These are phyloP conservation scores for Starmera stellimalicola DNA, from an alignment of 1,139 yeast genomes.

Conservation along the genomic window DNA sequence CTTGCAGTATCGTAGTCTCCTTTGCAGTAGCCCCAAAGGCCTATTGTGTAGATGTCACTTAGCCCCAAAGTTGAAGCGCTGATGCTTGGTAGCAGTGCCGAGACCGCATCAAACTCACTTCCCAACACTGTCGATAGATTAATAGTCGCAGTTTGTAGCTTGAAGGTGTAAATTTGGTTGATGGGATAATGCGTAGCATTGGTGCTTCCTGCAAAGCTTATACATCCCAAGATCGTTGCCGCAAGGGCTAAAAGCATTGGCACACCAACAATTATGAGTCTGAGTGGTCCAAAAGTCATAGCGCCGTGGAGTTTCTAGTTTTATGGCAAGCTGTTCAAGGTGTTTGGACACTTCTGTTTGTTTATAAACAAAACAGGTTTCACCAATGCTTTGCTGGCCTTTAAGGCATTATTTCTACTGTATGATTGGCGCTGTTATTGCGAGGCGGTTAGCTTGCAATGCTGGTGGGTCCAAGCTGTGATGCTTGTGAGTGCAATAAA, in stretches of 20 bases:
- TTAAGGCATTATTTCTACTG: too few relatives aligned
- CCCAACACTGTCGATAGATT: background rate
- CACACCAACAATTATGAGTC: background rate
- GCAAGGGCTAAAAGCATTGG: background rate
- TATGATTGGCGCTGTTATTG: too few relatives aligned
- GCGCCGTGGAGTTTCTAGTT: background rate
- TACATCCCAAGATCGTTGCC: background rate
- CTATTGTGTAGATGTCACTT: constrained; percentile 53
- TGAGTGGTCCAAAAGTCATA: background rate
- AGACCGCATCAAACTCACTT: background rate
- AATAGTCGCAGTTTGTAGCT: background rate
- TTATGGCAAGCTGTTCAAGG: too few relatives aligned
- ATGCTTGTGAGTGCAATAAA: too few relatives aligned
- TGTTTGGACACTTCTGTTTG: too few relatives aligned
- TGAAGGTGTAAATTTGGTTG: background rate
- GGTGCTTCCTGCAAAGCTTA: background rate
- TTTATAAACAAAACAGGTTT: too few relatives aligned
- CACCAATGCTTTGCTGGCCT: too few relatives aligned
- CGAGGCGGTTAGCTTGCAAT: too few relatives aligned
- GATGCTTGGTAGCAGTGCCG: background rate
- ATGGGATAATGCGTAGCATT: background rate
- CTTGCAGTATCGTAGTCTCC: constrained; percentile 29
- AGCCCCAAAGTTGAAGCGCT: constrained; percentile 31
- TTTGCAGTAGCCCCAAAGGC: constrained; percentile 70
- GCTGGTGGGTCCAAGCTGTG: too few relatives aligned